Conservation (phyloP, 257 asterid genomes). For the Knoxia roxburghii region DNA sequence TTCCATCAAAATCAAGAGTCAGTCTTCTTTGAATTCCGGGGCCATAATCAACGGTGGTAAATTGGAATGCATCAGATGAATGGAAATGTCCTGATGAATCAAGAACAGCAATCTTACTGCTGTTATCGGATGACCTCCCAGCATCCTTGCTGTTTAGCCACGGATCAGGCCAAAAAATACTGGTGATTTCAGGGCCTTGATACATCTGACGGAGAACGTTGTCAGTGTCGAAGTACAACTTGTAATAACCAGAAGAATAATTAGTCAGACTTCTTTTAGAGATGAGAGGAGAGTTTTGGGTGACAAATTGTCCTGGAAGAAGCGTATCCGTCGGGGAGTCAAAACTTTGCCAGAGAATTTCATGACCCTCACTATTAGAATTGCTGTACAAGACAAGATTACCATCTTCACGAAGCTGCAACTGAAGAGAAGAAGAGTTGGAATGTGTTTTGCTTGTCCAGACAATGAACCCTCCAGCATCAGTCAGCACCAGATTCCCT, state of each 20-base stretch:
- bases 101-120: conserved; percentile 20
- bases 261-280: conserved; percentile 27
- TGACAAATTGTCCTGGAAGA: conserved; percentile 27
- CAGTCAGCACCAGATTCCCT: conserved; percentile 25
- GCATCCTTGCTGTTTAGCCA: conserved; percentile 18
- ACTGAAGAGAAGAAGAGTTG: not conserved
- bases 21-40: conserved; percentile 20
- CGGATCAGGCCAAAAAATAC: conserved; percentile 33
- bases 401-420: conserved; percentile 25
- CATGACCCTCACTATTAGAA: not conserved
- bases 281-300: conserved; percentile 7
- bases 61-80: conserved; percentile 16
- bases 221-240: conserved; percentile 25
- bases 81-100: conserved; percentile 17
- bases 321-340: conserved; percentile 31
- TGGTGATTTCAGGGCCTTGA: conserved; percentile 24
- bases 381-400: conserved; percentile 25
- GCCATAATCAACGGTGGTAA: conserved; percentile 19
- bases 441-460: conserved; percentile 22
- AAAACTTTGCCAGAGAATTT: conserved; percentile 33
- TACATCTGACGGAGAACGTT: conserved; percentile 25
- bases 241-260: conserved; percentile 31
- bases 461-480: conserved; percentile 15
- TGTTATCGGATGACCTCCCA: conserved; percentile 24
- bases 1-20: conserved; percentile 30